These are phyloP conservation scores for Cunninghamia lanceolata DNA, from an alignment of 75 land plant species.

Conservation along the genomic window DNA sequence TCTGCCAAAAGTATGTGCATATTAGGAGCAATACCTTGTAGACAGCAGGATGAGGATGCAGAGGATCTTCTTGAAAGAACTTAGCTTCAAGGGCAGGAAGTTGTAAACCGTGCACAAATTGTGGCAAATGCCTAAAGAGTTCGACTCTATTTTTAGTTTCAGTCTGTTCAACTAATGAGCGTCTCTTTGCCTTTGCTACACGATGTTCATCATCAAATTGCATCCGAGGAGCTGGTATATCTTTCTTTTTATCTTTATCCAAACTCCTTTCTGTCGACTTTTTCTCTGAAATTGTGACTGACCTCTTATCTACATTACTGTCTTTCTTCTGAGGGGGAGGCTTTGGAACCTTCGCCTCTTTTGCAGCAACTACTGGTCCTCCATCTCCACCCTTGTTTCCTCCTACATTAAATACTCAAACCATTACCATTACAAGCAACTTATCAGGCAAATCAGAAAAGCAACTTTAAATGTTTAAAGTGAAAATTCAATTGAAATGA, in stretches of 20 bases:
- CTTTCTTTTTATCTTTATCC: slow-evolving; percentile 93
- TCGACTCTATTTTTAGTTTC: slow-evolving; percentile 95
- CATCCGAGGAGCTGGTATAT: slow-evolving; percentile 91
- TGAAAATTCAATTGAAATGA: neutral
- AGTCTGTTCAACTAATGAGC: slow-evolving; percentile 76
- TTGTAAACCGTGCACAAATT: slow-evolving; percentile 84
- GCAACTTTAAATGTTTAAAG: neutral
- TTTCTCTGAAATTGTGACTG: slow-evolving; percentile 47
- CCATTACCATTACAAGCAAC: neutral
- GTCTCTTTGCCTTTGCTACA: slow-evolving; percentile 90
- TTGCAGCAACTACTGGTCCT: slow-evolving; percentile 17
- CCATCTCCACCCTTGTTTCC: slow-evolving; percentile 20
- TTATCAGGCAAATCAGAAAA: neutral
- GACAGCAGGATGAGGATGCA: slow-evolving; percentile 86
- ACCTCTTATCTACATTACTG: slow-evolving; percentile 22
- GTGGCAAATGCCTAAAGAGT: slow-evolving; percentile 92
- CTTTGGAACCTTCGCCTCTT: slow-evolving; percentile 34
- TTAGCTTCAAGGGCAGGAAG: slow-evolving; percentile 83
- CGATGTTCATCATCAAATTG: slow-evolving; percentile 89
- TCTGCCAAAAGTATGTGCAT: neutral
- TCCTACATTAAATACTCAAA: slow-evolving; percentile 10
- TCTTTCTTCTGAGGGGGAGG: slow-evolving; percentile 52
- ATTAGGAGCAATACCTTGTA: slow-evolving; percentile 56
- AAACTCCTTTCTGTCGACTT: slow-evolving; percentile 47
- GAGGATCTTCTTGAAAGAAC: slow-evolving; percentile 78